Base-by-base conservation (phyloP, 169 alveolate species). In the Eimeria falciformis region DNA sequence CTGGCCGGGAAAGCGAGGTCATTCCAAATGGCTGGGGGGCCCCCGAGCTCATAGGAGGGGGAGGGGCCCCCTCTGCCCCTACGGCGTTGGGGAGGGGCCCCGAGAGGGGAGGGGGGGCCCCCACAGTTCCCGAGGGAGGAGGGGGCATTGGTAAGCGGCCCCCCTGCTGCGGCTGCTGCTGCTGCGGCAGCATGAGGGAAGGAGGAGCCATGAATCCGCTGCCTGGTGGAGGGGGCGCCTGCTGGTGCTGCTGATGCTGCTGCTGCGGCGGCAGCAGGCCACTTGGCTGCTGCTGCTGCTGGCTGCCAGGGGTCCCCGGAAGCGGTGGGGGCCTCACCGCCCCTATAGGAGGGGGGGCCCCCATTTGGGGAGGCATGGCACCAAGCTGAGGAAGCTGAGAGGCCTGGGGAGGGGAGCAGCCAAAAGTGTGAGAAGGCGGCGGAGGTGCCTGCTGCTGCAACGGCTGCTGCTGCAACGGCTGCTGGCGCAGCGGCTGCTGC, bases 311-410 rank as follows among this genome's bases (percentile, higher is more conserved):
- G 3, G 82, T 55, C 47, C 55, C 56, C 82, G 29, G 18, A 17
- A 71, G 7, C 47, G 82, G 82, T 4, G 82, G 82, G 18, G 82
- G 82, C 82, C 82, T 25, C 82, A 71, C 82, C 18, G 46, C 82
- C 4, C 82, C 82, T 18, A 71, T 55, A 29, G 82, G 29, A 33
- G 58, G 12, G 82, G 82, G 82, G 82, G 58, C 82, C 82, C 82
- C 82, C 45, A 71, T 29, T 50, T 50, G 82, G 82, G 82, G 55
- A 50, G 46, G 46, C 82, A 71, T 43, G 23, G 83, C 25, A 40
- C 62, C 56, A 25, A 43, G 37, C 83, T 33, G 86, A 21, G 86
- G 47, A 33, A 9, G 6, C 27, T 18, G 86, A 23, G 21, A 47
- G 17, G 21, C 50, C 86, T 77, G 68, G 29, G 11, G 65, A 21